Evolutionary conservation across 2,329 filamentous ascomycete genomes (phyloP).

Genomic region (Zelopaecilomyces penicillatus): DNA sequence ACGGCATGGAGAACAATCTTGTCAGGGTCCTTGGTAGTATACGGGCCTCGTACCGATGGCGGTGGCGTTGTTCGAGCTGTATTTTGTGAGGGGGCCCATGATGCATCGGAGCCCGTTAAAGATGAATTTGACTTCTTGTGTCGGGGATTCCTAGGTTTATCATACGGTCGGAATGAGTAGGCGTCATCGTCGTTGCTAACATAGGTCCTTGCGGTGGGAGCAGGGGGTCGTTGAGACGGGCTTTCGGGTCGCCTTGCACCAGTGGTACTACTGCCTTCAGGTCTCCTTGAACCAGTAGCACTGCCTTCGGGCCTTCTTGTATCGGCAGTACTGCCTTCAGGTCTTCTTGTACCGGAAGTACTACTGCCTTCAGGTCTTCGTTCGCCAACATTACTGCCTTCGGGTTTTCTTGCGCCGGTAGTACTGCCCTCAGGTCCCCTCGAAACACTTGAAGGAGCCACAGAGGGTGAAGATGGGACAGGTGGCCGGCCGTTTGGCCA

Average conservation of each 20-base stretch:
- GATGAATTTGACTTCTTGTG: slow-evolving; percentile 47
- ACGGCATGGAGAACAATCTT: slow-evolving; percentile 95
- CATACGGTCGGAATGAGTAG: slow-evolving; percentile 71
- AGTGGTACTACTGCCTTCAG: too few species aligned
- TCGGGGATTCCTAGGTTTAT: slow-evolving; percentile 39
- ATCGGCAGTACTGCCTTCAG: too few species aligned
- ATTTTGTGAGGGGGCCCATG: slow-evolving; percentile 76
- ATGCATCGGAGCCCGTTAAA: slow-evolving; percentile 67
- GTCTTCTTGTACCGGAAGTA: too few species aligned
- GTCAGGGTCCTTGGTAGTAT: slow-evolving; percentile 81
- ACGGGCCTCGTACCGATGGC: slow-evolving; percentile 67
- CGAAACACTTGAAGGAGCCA: slow-evolving; percentile 20
- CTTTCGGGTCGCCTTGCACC: slow-evolving; percentile 4
- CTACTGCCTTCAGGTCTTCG: too few species aligned
- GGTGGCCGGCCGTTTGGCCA: slow-evolving; percentile 57
- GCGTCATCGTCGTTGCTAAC: slow-evolving; percentile 55
- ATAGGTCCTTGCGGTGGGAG: slow-evolving; percentile 48
- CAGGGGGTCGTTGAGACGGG: slow-evolving; percentile 18
- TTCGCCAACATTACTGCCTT: too few species aligned
- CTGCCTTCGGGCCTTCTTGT: too few species aligned
- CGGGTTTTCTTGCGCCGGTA: too few species aligned
- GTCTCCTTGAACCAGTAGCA: too few species aligned
- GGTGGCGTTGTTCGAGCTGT: slow-evolving; percentile 79
- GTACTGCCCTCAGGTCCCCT: background rate
- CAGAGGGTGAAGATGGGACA: slow-evolving; percentile 18